A percentile compares a stretch with the other conserved stretches of the same genome.
phyloP scores from a whole-genome alignment of 352 stramenopile species.

The Phytophthora idaei region DNA sequence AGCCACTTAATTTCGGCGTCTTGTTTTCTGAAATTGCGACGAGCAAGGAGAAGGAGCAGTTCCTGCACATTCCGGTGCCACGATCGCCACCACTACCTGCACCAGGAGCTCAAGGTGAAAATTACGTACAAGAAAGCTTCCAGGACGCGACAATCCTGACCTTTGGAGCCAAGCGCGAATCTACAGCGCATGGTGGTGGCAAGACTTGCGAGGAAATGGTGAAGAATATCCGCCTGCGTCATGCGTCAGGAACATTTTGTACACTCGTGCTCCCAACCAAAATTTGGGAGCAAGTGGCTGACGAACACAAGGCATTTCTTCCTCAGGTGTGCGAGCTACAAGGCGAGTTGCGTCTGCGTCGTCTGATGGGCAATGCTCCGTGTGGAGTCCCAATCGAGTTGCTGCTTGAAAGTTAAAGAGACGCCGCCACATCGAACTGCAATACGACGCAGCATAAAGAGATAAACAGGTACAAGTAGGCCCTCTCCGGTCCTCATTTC shows the following conservation, averaged over 20 bases:
- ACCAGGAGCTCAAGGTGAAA: conserved; percentile 14
- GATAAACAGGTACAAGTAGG: conserved; percentile 3
- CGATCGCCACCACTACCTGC: conserved; percentile 37
- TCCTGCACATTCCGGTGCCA: conserved; percentile 63
- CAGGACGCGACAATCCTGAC: conserved; percentile 71
- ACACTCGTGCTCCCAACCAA: conserved; percentile 64
- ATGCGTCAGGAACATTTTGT: conserved; percentile 80
- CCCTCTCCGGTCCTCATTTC: no score
- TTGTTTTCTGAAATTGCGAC: conserved; percentile 52
- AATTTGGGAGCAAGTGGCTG: conserved; percentile 49
- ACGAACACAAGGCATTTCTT: conserved; percentile 46
- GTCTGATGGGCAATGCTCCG: conserved; percentile 55
- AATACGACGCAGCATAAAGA: conserved; percentile 15
- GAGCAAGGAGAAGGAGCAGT: conserved; percentile 29
- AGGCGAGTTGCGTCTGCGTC: conserved; percentile 61
- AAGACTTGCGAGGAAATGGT: conserved; percentile 84
- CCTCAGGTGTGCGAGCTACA: conserved; percentile 50
- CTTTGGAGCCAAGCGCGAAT: conserved; percentile 62
- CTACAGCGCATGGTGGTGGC: conserved; percentile 63
- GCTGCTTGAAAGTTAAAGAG: conserved; percentile 41
- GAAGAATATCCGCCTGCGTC: conserved; percentile 88
- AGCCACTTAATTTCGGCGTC: conserved; percentile 63
- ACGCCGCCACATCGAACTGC: not conserved
- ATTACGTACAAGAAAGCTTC: conserved; percentile 47
- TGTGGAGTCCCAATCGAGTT: conserved; percentile 53